Percentiles rank a stretch among this genome's conserved stretches.
These are phyloP conservation scores for Cephaloascus fragrans DNA, from an alignment of 805 yeast species.

Conservation along the genomic window DNA sequence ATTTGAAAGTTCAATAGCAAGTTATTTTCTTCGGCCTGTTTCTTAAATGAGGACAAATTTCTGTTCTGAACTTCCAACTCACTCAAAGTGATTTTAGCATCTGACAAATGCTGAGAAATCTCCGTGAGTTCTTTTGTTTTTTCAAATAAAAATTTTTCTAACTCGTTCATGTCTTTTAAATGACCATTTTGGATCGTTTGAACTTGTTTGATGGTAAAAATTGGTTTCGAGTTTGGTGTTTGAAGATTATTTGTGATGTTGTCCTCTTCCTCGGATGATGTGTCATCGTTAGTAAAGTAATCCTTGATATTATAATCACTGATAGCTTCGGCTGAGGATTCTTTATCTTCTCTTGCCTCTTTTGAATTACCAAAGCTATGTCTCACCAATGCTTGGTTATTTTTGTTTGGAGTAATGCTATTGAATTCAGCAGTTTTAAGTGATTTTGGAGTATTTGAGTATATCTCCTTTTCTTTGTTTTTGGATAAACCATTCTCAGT, in stretches of 20 bases:
- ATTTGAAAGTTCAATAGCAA: slow-evolving; percentile 8
- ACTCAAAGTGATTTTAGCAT: slow-evolving; percentile 4
- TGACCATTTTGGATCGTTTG: slow-evolving; percentile 9
- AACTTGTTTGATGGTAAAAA: slow-evolving; percentile 13
- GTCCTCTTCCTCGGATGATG: slow-evolving; percentile 10
- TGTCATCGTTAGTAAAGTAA: slow-evolving; percentile 9
- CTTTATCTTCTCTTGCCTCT: slow-evolving; percentile 5
- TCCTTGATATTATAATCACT: slow-evolving; percentile 8
- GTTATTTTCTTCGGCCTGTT: slow-evolving; percentile 6
- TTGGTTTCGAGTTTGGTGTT: slow-evolving; percentile 9
- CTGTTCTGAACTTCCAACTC: slow-evolving; percentile 3
- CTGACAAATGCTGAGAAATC: slow-evolving; percentile 7
- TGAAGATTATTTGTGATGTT: slow-evolving; percentile 4
- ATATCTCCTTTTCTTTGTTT: too few relatives aligned
- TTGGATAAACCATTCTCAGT: not conserved
- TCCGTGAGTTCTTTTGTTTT: slow-evolving; percentile 5
- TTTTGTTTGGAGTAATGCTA: too few relatives aligned
- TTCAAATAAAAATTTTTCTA: slow-evolving; percentile 5
- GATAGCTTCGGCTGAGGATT: not conserved
- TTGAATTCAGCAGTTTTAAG: too few relatives aligned
- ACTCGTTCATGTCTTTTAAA: slow-evolving; percentile 4
- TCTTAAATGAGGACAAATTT: slow-evolving; percentile 5
- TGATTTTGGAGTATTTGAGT: too few relatives aligned
- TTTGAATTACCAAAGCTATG: slow-evolving; percentile 14
- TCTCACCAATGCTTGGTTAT: too few relatives aligned